Conservation (phyloP, 768 basidiomycete genomes). For the Phlebiopsis gigantea region DNA sequence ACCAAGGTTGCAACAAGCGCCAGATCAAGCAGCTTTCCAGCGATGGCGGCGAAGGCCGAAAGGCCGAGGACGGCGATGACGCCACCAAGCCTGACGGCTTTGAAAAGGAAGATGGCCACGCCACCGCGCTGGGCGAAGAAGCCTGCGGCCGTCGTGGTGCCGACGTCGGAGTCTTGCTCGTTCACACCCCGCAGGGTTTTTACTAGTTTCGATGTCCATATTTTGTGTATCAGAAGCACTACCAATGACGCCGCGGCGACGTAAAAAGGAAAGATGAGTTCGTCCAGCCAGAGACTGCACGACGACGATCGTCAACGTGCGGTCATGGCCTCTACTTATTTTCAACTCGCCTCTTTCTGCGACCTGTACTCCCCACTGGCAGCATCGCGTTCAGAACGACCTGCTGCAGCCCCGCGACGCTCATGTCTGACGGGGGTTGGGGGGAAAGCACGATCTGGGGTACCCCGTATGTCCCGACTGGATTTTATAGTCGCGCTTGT, state of each 20-base stretch:
- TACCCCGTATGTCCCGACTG: neutral
- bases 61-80: neutral
- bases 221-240: neutral
- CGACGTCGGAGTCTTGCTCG: neutral
- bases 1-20: neutral
- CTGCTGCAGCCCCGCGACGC: neutral
- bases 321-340: neutral
- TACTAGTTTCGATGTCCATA: neutral
- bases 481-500: neutral
- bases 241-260: neutral
- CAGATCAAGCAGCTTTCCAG: neutral
- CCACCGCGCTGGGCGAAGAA: neutral
- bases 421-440: neutral
- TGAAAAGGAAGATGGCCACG: slow-evolving; percentile 4
- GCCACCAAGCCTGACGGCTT: neutral
- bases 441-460: neutral
- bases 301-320: neutral
- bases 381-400: neutral
- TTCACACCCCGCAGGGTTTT: neutral
- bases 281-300: slow-evolving; percentile 6
- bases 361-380: neutral
- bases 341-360: neutral
- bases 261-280: slow-evolving; percentile 5
- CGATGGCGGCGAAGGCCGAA: neutral
- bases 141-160: neutral